These are phyloP conservation scores for Phytophthora hybrid DNA, from an alignment of 352 stramenopile species.

Conservation along the genomic window DNA sequence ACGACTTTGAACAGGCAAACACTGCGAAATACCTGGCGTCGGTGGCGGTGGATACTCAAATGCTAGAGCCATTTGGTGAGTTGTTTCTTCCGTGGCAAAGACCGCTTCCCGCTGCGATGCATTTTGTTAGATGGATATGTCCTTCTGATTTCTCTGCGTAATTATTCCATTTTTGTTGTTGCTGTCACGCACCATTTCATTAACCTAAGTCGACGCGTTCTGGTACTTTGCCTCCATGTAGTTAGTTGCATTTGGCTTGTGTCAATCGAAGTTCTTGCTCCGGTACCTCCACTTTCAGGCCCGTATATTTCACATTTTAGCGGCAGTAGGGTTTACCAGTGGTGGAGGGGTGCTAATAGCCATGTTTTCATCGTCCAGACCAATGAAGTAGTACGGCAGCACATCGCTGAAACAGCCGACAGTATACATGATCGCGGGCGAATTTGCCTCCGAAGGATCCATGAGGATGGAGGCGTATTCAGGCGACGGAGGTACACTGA, in stretches of 20 bases:
- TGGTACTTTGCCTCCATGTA: slow-evolving; percentile 56
- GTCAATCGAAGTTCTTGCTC: slow-evolving; percentile 53
- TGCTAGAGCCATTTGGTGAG: slow-evolving; percentile 41
- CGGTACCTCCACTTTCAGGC: slow-evolving; percentile 51
- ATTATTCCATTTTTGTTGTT: too few species aligned
- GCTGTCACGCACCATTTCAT: slow-evolving; percentile 42
- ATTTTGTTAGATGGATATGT: too few species aligned
- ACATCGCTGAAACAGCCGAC: not conserved
- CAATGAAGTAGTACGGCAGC: slow-evolving; percentile 4
- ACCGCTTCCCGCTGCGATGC: slow-evolving; percentile 37
- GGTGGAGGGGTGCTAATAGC: slow-evolving; percentile 7
- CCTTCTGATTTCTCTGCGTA: too few species aligned
- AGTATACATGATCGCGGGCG: not conserved
- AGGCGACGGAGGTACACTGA: not conserved
- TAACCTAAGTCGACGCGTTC: slow-evolving; percentile 37
- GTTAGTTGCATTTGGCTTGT: slow-evolving; percentile 52
- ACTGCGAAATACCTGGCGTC: slow-evolving; percentile 21
- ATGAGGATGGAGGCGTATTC: slow-evolving; percentile 22
- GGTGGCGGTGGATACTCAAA: slow-evolving; percentile 37
- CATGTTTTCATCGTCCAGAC: slow-evolving; percentile 18
- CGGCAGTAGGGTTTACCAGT: not conserved
- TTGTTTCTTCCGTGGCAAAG: slow-evolving; percentile 43
- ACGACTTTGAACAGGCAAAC: too few species aligned
- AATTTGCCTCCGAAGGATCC: slow-evolving; percentile 10
- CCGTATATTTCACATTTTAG: not conserved